A percentile compares a stretch with the other conserved stretches of the same genome.
phyloP scores from a whole-genome alignment of 2,329 filamentous ascomycete genomes.

The Calcarisporium arbuscula region DNA sequence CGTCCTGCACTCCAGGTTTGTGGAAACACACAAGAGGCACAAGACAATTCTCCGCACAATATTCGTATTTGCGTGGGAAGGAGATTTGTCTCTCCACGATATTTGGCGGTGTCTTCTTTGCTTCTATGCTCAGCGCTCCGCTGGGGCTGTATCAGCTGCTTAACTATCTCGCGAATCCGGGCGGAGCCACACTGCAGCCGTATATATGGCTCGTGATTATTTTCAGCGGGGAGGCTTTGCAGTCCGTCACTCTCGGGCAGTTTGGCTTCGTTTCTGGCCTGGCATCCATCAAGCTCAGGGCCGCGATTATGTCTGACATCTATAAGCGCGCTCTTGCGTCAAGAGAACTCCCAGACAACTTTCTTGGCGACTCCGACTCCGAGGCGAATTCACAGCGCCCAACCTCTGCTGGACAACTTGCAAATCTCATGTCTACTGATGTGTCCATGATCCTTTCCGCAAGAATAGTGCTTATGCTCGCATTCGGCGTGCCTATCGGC shows the following conservation, averaged over 20 bases:
- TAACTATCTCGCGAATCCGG: too few species aligned
- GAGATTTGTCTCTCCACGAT: slow-evolving; percentile 29
- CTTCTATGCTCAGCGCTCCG: slow-evolving; percentile 35
- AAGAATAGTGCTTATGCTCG: slow-evolving; percentile 36
- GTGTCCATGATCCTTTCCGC: slow-evolving; percentile 38
- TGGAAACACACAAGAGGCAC: too few species aligned
- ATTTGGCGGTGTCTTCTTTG: slow-evolving; percentile 22
- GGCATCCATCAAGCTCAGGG: slow-evolving; percentile 28
- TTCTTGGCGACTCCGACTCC: background rate
- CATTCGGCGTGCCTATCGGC: slow-evolving; percentile 30
- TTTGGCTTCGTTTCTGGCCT: slow-evolving; percentile 39
- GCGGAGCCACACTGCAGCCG: too few species aligned
- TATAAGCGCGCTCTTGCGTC: slow-evolving; percentile 42
- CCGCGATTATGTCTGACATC: slow-evolving; percentile 42
- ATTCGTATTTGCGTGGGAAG: too few species aligned
- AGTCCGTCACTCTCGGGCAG: slow-evolving; percentile 34
- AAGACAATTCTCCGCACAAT: too few species aligned
- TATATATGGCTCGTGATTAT: slow-evolving; percentile 12
- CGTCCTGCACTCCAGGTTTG: slow-evolving; percentile 21
- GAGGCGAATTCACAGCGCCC: slow-evolving; percentile 16
- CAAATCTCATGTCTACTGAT: slow-evolving; percentile 44
- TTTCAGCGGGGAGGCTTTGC: background rate
- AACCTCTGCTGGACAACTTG: slow-evolving; percentile 35
- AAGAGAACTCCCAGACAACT: slow-evolving; percentile 39
- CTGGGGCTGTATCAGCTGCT: slow-evolving; percentile 41